Conservation (phyloP, 139 green algal genomes). For the Picochlorum costavermella region DNA sequence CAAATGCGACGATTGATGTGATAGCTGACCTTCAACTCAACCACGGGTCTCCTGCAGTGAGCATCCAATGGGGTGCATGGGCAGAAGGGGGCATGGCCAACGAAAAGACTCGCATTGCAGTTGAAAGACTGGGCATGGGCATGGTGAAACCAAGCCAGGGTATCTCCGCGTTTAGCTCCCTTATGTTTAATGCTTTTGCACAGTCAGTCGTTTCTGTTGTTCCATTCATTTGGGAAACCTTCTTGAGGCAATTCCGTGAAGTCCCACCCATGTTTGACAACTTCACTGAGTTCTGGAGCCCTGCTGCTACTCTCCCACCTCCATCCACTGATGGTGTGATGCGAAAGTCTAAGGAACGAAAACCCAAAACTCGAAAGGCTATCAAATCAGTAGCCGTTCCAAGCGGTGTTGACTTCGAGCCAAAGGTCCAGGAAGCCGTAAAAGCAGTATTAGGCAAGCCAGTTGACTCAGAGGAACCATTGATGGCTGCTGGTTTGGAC, state of each 20-base stretch:
- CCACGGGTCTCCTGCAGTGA: constrained; percentile 3
- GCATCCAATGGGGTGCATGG: constrained; percentile 81
- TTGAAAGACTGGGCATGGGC: constrained; percentile 60
- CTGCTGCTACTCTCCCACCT: background rate
- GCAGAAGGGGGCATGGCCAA: constrained; percentile 67
- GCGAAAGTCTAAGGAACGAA: background rate
- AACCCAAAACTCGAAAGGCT: background rate
- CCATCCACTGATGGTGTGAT: background rate
- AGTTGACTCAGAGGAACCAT: constrained; percentile 36
- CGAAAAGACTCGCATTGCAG: constrained; percentile 10
- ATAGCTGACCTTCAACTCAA: constrained; percentile 2
- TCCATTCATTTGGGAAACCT: constrained; percentile 34
- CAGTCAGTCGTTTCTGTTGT: constrained; percentile 11
- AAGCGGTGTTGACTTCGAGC: constrained; percentile 8
- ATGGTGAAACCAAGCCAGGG: constrained; percentile 24
- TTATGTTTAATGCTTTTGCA: background rate
- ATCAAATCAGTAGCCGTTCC: background rate
- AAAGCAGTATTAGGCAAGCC: constrained; percentile 31
- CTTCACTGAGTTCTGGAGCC: background rate
- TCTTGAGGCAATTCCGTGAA: constrained; percentile 29
- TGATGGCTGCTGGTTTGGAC: constrained; percentile 60
- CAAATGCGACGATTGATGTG: constrained; percentile 53
- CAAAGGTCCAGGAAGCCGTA: constrained; percentile 33
- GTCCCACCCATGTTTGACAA: constrained; percentile 21
- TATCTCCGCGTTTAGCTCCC: background rate